phyloP scores from a whole-genome alignment of 2,329 filamentous ascomycete genomes.

The Raffaelea ambrosiae region DNA sequence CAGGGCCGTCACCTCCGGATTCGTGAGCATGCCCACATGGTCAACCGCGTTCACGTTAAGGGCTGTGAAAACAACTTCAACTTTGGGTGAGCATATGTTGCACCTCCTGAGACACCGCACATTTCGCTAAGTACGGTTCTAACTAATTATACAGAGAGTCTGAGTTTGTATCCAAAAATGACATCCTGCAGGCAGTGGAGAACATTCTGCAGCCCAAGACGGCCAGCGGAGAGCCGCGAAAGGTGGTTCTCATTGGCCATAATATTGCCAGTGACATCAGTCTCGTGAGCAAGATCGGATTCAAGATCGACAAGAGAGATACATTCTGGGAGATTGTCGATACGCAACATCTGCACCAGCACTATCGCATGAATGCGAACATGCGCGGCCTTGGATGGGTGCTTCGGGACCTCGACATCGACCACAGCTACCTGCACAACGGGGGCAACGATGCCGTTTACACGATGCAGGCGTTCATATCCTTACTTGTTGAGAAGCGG shows the following conservation, averaged over 20 bases:
- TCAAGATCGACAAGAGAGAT: slow-evolving; percentile 43
- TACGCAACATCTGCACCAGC: slow-evolving; percentile 62
- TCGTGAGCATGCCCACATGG: slow-evolving; percentile 54
- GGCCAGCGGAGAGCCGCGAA: slow-evolving; percentile 13
- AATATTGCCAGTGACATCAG: slow-evolving; percentile 58
- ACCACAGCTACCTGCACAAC: slow-evolving; percentile 66
- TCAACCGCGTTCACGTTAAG: slow-evolving; percentile 59
- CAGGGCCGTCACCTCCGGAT: slow-evolving; percentile 69
- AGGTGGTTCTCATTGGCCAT: slow-evolving; percentile 73
- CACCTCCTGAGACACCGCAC: too few species aligned
- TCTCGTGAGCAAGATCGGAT: slow-evolving; percentile 58
- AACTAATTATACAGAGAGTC: slow-evolving; percentile 34
- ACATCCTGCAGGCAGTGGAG: slow-evolving; percentile 26
- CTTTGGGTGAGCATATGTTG: slow-evolving; percentile 54
- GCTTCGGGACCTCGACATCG: slow-evolving; percentile 55
- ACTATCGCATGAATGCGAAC: slow-evolving; percentile 45
- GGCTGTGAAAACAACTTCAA: slow-evolving; percentile 69
- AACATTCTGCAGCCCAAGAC: slow-evolving; percentile 6
- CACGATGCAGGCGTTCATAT: slow-evolving; percentile 66
- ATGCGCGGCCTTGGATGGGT: slow-evolving; percentile 50
- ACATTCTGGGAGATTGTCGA: slow-evolving; percentile 61
- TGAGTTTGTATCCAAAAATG: slow-evolving; percentile 25
- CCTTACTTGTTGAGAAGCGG: slow-evolving; percentile 36
- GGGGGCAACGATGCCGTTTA: slow-evolving; percentile 80
- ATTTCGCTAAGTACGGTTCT: too few species aligned